Evolutionary conservation across 108 stramenopile genomes (phyloP).

Genomic region (Skeletonema grethae): DNA sequence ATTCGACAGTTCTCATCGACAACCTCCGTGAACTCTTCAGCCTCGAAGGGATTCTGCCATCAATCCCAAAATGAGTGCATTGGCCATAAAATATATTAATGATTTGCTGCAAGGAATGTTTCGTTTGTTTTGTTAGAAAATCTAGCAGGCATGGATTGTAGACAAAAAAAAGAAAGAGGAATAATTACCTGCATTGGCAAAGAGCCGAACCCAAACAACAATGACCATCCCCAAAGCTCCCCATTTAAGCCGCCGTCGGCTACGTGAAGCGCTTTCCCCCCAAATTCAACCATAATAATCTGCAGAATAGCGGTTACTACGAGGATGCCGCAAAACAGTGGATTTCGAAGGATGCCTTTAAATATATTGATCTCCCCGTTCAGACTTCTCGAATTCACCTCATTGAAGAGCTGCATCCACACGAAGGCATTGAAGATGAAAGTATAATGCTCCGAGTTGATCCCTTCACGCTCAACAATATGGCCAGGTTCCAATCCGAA

Average conservation of each 20-base stretch:
- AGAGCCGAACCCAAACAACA: conserved; percentile 56
- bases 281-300: conserved; percentile 90
- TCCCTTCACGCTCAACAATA: conserved; percentile 45
- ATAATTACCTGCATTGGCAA: conserved; percentile 50
- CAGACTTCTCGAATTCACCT: conserved; percentile 91
- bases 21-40: too few species aligned
- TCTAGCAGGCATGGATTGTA: not conserved
- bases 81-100: conserved; percentile 26
- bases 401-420: conserved; percentile 97
- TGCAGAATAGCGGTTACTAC: conserved; percentile 81
- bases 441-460: conserved; percentile 85
- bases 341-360: conserved; percentile 73
- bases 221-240: conserved; percentile 58
- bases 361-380: conserved; percentile 88
- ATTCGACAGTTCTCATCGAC: too few species aligned
- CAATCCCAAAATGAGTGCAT: not conserved
- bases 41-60: too few species aligned
- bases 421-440: conserved; percentile 98
- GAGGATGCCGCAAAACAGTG: conserved; percentile 84
- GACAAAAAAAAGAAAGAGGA: not conserved
- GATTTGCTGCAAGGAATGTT: not conserved
- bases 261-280: conserved; percentile 77
- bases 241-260: conserved; percentile 56
- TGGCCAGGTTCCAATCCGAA: conserved; percentile 63
- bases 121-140: too few species aligned